Evolutionary conservation across 768 basidiomycete species (phyloP).

Genomic region (Termitomyces titanicus): DNA sequence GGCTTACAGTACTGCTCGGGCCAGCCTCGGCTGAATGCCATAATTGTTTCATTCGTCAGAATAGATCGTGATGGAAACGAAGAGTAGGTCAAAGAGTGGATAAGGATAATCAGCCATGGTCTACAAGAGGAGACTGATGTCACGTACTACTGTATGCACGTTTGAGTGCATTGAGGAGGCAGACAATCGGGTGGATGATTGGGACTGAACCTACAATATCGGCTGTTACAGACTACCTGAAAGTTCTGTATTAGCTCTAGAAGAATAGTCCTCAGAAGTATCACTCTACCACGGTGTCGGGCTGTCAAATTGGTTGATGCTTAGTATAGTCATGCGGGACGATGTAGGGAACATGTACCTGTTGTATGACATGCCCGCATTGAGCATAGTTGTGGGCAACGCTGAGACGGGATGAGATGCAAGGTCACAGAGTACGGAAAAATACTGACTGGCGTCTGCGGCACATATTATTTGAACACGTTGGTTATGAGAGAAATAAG

Average conservation of each 20-base stretch:
- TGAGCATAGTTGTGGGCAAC: background rate
- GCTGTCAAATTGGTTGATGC: background rate
- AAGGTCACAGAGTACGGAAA: background rate
- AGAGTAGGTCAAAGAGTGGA: background rate
- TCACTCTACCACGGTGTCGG: background rate
- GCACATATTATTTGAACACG: background rate
- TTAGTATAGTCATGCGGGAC: background rate
- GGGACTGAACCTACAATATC: constrained; percentile 48
- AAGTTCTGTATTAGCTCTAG: background rate
- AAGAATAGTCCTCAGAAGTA: background rate
- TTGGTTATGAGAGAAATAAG: no score
- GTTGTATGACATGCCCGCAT: background rate
- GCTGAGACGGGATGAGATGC: background rate
- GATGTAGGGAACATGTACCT: background rate
- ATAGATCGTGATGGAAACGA: background rate
- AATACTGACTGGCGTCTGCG: no score
- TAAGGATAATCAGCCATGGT: no score
- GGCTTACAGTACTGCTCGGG: constrained; percentile 43
- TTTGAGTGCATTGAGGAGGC: constrained; percentile 35
- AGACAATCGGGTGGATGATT: constrained; percentile 41
- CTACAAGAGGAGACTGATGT: background rate
- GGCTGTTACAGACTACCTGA: constrained; percentile 8
- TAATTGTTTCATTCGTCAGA: background rate
- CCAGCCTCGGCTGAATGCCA: constrained; percentile 31
- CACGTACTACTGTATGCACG: constrained; percentile 42